Conservation (phyloP, 75 land plant species). For the Cryptomeria japonica region DNA sequence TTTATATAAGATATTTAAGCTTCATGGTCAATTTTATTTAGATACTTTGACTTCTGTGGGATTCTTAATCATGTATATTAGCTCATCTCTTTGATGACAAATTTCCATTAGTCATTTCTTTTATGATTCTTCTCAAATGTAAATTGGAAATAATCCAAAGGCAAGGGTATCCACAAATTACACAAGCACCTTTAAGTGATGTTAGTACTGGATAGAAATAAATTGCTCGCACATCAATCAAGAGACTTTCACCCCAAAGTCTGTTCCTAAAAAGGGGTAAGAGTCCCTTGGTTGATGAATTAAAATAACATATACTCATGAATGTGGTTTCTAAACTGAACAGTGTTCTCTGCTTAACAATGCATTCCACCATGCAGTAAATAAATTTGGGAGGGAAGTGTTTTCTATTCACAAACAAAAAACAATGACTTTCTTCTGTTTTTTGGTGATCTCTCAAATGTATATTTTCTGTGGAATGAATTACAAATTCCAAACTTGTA, state of each 20-base stretch:
- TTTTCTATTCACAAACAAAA: too few relatives aligned
- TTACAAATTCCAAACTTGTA: too few relatives aligned
- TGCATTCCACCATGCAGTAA: too few relatives aligned
- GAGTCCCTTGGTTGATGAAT: too few relatives aligned
- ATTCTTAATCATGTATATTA: not conserved
- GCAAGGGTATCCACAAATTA: not conserved
- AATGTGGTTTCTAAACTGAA: too few relatives aligned
- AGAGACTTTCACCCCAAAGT: not conserved
- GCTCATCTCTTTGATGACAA: not conserved
- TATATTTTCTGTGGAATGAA: too few relatives aligned
- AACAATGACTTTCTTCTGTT: too few relatives aligned
- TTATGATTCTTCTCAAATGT: not conserved
- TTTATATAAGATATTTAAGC: not conserved
- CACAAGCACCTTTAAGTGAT: not conserved
- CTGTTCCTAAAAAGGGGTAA: too few relatives aligned
- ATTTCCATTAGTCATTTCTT: not conserved
- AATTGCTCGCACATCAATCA: not conserved
- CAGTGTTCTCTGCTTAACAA: too few relatives aligned
- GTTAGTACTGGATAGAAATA: not conserved
- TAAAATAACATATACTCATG: too few relatives aligned
- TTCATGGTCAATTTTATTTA: not conserved
- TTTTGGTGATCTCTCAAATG: too few relatives aligned
- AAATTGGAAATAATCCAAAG: not conserved
- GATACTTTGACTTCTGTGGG: not conserved
- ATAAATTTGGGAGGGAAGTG: too few relatives aligned